Evolutionary conservation across 805 yeast species (phyloP), one percentile per base, ranked within the genome.

Genomic region (Wickerhamiella sergipiensis): DNA sequence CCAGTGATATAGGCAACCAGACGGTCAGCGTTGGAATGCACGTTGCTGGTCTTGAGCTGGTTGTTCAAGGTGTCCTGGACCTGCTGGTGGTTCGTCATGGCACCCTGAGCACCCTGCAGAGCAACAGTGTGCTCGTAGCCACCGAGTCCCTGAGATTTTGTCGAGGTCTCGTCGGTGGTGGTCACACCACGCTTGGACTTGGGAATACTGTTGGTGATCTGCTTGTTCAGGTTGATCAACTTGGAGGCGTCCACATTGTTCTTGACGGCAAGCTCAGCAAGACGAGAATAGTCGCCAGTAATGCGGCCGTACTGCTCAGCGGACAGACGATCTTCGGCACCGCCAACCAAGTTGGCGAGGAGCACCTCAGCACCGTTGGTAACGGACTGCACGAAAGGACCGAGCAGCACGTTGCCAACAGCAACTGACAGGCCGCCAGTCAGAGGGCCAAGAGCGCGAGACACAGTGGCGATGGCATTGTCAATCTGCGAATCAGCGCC

Each of bases 401-500:
- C 66, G 15, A 56, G 51, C 13, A 57, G 47, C 38, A 52, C 43
- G 42, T 53, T 50, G 43, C 53, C 58, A 38, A 57, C 39, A 17
- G 55, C 57, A 53, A 45, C 33, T 12, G 57, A 53, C 18, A 52
- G 24, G 26, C 61, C 61, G 38, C 51, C 50, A 26, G 58, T 55
- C 44, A 53, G 31, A 24, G 57, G 57, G 7, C 55, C 54, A 10
- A 57, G 54, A 21, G 57, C 55, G 2, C 50, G 36, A 23, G 52
- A 42, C 13, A 51, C 50, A 29, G 57, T 52, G 8, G 57, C 64
- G 36, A 60, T 50, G 45, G 59, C 58, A 48, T 61, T 61, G 51
- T 63, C 66, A 48, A 59, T 60, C 54, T 62, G 66, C 36, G 63
- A 61, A 49, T 63, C 67, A 22, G 64, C 57, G 19, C 65, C 66